Percentiles rank a stretch among this genome's conserved stretches.
Evolutionary conservation across 1,284 basidiomycete genomes (phyloP).

Genomic region (Moniliophthora roreri): DNA sequence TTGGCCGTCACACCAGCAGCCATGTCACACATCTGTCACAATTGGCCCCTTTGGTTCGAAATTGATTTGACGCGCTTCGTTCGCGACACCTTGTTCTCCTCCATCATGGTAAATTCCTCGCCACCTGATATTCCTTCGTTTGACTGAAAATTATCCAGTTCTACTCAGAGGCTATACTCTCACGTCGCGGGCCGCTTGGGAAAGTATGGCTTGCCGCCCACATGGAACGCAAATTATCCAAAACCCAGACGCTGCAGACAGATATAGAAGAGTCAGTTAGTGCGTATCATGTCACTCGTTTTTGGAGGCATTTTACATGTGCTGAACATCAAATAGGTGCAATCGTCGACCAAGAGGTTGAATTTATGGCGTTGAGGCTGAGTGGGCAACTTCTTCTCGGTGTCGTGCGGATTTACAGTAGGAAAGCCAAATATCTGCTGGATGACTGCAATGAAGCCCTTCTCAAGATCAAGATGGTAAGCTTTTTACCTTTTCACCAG

Average conservation of each 20-base stretch:
- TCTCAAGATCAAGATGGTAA: conserved; percentile 91
- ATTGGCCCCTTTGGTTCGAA: too few species aligned
- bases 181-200: conserved; percentile 90
- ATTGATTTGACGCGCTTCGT: background rate
- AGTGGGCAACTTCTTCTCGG: conserved; percentile 95
- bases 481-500: conserved; percentile 11
- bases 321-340: conserved; percentile 52
- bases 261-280: conserved; percentile 94
- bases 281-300: conserved; percentile 26
- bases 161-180: conserved; percentile 91
- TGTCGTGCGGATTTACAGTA: conserved; percentile 95
- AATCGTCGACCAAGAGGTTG: conserved; percentile 87
- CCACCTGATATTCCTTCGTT: conserved; percentile 4
- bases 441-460: conserved; percentile 98
- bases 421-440: conserved; percentile 95
- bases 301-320: background rate
- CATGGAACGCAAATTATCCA: conserved; percentile 97
- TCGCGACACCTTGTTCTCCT: conserved; percentile 12
- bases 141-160: conserved; percentile 52
- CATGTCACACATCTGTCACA: too few species aligned
- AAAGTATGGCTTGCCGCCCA: conserved; percentile 99
- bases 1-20: too few species aligned
- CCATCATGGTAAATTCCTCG: conserved; percentile 32
- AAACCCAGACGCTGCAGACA: conserved; percentile 90
- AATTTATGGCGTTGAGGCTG: conserved; percentile 89